A percentile compares a stretch with the other conserved stretches of the same genome.
phyloP scores from a whole-genome alignment of 768 basidiomycete genomes.

The Lactarius hengduanensis region DNA sequence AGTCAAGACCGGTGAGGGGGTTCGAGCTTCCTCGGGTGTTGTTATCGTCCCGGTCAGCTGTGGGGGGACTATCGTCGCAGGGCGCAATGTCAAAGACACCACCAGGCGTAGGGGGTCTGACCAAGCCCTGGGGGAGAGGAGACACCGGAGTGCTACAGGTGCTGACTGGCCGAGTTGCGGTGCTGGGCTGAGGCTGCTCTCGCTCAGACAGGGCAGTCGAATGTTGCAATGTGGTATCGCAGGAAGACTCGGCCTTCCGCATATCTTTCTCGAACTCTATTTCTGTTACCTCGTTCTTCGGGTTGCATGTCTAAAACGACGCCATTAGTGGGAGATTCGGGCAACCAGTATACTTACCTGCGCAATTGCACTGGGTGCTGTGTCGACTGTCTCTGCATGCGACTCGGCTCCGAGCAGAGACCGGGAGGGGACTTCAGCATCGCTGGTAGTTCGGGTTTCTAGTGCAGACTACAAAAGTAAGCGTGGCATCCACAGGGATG shows the following conservation, averaged over 20 bases:
- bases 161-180: slow-evolving; percentile 36
- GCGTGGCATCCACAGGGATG: not conserved
- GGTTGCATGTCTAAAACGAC: not conserved
- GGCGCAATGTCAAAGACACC: slow-evolving; percentile 32
- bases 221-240: not conserved
- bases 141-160: slow-evolving; percentile 28
- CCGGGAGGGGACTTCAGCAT: not conserved
- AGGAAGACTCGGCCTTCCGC: not conserved
- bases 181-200: slow-evolving; percentile 31
- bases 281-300: not conserved
- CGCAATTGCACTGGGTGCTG: not conserved
- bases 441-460: no score
- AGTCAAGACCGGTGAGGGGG: not conserved
- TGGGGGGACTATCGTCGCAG: slow-evolving; percentile 33
- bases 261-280: not conserved
- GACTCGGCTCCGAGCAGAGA: not conserved
- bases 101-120: slow-evolving; percentile 40
- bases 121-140: slow-evolving; percentile 26
- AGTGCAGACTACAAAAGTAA: slow-evolving; percentile 6
- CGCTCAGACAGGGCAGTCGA: not conserved
- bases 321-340: not conserved
- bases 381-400: not conserved
- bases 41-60: not conserved
- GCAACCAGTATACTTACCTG: not conserved
- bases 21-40: slow-evolving; percentile 7